Percentiles rank a stretch among this genome's conserved stretches.
Evolutionary conservation across 805 yeast genomes (phyloP).

Genomic region (Barnettozyma salicaria): DNA sequence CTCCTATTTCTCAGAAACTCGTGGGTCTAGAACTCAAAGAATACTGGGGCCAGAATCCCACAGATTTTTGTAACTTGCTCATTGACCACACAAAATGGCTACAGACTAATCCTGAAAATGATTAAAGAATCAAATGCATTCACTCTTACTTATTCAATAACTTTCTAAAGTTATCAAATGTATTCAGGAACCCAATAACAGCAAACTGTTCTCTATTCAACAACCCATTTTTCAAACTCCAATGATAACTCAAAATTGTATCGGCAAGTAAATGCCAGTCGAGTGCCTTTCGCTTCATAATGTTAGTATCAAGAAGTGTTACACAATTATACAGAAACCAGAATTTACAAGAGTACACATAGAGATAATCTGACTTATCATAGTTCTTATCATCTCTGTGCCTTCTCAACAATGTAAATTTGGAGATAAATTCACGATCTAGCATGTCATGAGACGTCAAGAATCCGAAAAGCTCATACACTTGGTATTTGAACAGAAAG

Average conservation of each 20-base stretch:
- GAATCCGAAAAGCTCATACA: constrained; percentile 15
- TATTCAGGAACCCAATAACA: constrained; percentile 10
- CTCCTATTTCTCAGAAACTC: constrained; percentile 20
- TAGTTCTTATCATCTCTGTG: constrained; percentile 9
- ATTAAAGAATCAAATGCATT: too few relatives aligned
- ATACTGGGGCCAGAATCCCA: constrained; percentile 24
- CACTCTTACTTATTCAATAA: constrained; percentile 3
- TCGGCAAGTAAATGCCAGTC: constrained; percentile 10
- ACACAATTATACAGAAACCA: constrained; percentile 13
- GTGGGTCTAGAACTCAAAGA: constrained; percentile 27
- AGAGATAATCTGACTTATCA: constrained; percentile 16
- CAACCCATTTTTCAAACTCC: constrained; percentile 13
- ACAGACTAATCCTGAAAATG: constrained; percentile 26
- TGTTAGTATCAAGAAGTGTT: constrained; percentile 5
- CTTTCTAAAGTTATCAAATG: constrained; percentile 8
- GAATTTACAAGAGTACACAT: constrained; percentile 16
- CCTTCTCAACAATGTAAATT: constrained; percentile 6
- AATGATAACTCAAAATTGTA: constrained; percentile 16
- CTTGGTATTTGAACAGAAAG: constrained; percentile 7
- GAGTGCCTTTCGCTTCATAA: constrained; percentile 4
- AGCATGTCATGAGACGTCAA: constrained; percentile 15
- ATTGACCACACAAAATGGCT: constrained; percentile 33
- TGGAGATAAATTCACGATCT: constrained; percentile 7
- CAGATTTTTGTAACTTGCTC: constrained; percentile 27
- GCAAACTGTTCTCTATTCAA: constrained; percentile 12